Evolutionary conservation across 768 basidiomycete genomes (phyloP).

Genomic region (Suillus hirtellus): DNA sequence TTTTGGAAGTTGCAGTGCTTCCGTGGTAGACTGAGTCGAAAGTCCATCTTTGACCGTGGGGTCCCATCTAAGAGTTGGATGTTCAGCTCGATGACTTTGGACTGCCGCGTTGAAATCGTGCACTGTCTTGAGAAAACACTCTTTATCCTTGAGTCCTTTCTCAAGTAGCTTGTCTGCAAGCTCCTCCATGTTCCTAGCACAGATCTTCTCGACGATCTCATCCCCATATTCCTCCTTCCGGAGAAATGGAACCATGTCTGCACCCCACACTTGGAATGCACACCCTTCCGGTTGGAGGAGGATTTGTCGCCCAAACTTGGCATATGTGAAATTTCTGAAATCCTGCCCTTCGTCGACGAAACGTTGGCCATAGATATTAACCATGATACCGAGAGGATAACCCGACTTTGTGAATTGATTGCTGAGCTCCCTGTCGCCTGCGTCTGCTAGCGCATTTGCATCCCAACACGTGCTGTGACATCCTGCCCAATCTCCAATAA

Average conservation of each 20-base stretch:
- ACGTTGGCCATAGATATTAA: conserved; percentile 54
- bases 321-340: conserved; percentile 73
- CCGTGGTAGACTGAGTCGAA: conserved; percentile 46
- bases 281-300: conserved; percentile 56
- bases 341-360: conserved; percentile 76
- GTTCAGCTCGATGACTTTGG: conserved; percentile 34
- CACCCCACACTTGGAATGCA: conserved; percentile 70
- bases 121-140: conserved; percentile 47
- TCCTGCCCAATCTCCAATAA: conserved; percentile 67
- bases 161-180: conserved; percentile 48
- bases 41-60: conserved; percentile 65
- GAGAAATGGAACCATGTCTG: conserved; percentile 42
- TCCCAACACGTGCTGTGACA: conserved; percentile 78
- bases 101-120: conserved; percentile 53
- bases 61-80: conserved; percentile 48
- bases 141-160: conserved; percentile 47
- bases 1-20: conserved; percentile 48
- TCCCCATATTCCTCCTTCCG: conserved; percentile 69
- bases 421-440: conserved; percentile 57
- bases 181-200: conserved; percentile 45
- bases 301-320: conserved; percentile 63
- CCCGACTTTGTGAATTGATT: conserved; percentile 77
- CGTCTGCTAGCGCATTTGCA: conserved; percentile 51
- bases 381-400: conserved; percentile 71
- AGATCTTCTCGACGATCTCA: conserved; percentile 56